Evolutionary conservation across 179 eudicot species (phyloP), one percentile per base, ranked within the genome.

Genomic region (Actinidia polygama): DNA sequence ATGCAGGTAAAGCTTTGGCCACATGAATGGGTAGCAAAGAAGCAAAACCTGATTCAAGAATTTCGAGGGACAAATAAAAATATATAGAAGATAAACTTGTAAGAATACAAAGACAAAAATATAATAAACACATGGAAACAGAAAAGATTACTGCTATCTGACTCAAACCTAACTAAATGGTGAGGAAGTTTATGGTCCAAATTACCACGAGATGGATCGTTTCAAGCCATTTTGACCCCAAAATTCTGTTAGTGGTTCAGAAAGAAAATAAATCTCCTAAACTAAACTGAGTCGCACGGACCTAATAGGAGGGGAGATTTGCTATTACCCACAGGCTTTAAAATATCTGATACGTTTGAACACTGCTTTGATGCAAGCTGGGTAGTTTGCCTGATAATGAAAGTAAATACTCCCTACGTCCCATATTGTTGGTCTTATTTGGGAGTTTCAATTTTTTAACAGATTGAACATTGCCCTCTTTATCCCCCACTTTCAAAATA

Each of bases 1-100:
- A 85, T 96, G 91, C 85, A 94, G 88, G 90, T 96, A 94, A 67
- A 96, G 94, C 87, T 93, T 93, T 84, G 89, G 63, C 96, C 94
- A 92, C 69, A 92, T 76, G 75, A 93, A 57, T 7, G 98, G 99
- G 83, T 96, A 96, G 89, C 88, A 89, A 51, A 89, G 55, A 87
- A 96, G 97, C 82, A 92, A 73, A 79, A 77, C 94, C 99, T 96
- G 88, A 75, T 79, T 70, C 58, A 50, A 77, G 71, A 77, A 80
- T 54, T 66, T 21, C 53, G 76, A 80, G 70, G 9, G 81, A 83
- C 7, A 47, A 64, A 6, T 26, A 62, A 14, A 47, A 11, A 40
- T 21, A 3, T 47, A 58, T 49, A 51, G 47, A 30, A 30, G 75
- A 64, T 23, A 36, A 67, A 5, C 21, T 63, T 11, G 1, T 36